These are phyloP conservation scores for Kitagawia praeruptora DNA, from an alignment of 129 eudicot genomes.

Conservation along the genomic window DNA sequence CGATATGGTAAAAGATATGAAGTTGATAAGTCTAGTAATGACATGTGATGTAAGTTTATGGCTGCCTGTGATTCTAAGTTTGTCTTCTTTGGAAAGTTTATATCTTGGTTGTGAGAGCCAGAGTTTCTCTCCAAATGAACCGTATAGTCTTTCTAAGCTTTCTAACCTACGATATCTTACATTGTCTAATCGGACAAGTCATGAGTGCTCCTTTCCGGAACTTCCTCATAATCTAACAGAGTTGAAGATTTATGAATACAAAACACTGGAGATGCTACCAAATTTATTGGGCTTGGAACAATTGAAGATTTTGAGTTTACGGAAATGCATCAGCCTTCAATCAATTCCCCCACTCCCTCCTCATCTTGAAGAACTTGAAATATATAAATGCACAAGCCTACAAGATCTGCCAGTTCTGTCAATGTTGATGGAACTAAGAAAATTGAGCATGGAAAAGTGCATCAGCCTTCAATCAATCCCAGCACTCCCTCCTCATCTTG, in stretches of 20 bases:
- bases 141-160: not conserved
- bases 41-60: no score
- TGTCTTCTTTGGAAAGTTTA: no score
- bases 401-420: no score
- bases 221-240: not conserved
- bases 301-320: not conserved
- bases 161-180: not conserved
- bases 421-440: no score
- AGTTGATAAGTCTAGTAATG: not conserved
- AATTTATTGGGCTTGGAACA: not conserved
- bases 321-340: not conserved
- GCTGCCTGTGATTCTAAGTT: no score
- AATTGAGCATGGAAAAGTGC: no score
- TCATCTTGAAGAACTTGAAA: no score
- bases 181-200: not conserved
- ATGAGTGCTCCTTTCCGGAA: not conserved
- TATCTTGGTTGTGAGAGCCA: no score
- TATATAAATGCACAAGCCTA: no score
- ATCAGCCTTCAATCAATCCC: no score
- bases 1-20: not conserved
- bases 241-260: rapidly evolving
- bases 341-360: not conserved
- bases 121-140: not conserved
- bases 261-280: not conserved
- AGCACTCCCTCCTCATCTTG: no score